These are phyloP conservation scores for Cladosporium halotolerans DNA, from an alignment of 2,329 filamentous ascomycete genomes.

Conservation along the genomic window DNA sequence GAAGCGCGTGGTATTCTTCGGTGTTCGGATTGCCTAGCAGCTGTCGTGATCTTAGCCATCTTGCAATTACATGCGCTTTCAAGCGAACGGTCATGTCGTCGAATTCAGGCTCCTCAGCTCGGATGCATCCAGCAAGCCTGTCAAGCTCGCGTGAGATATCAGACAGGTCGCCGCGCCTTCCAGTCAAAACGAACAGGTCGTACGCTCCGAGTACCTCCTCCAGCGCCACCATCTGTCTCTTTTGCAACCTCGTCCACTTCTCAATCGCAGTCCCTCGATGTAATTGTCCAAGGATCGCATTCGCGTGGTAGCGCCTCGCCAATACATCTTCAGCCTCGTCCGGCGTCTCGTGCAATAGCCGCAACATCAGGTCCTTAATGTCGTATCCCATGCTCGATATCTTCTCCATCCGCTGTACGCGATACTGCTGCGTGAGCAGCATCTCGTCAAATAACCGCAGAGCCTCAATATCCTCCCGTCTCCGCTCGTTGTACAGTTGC, in stretches of 20 bases:
- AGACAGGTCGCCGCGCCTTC: conserved; percentile 64
- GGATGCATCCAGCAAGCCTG: conserved; percentile 53
- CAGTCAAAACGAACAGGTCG: conserved; percentile 80
- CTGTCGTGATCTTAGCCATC: conserved; percentile 62
- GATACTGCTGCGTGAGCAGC: conserved; percentile 61
- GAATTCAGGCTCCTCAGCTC: conserved; percentile 47
- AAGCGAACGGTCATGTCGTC: conserved; percentile 54
- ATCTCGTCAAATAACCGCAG: conserved; percentile 55
- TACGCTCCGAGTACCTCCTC: conserved; percentile 75
- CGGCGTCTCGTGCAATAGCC: conserved; percentile 56
- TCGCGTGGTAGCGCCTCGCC: conserved; percentile 71
- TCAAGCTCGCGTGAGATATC: conserved; percentile 59
- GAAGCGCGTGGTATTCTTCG: conserved; percentile 70
- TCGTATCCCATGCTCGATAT: conserved; percentile 75
- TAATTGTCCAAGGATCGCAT: conserved; percentile 67
- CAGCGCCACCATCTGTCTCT: conserved; percentile 51
- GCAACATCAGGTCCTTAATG: conserved; percentile 70
- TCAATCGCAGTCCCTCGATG: conserved; percentile 73
- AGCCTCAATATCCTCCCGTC: conserved; percentile 30
- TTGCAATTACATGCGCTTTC: conserved; percentile 62
- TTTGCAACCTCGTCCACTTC: conserved; percentile 60
- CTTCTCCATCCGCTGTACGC: conserved; percentile 62
- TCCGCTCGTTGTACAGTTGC: conserved; percentile 35
- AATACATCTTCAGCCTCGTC: conserved; percentile 65
- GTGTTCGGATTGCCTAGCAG: conserved; percentile 57